Percentiles rank a stretch among this genome's conserved stretches.
Evolutionary conservation across 1,284 basidiomycete genomes (phyloP).

Genomic region (Ceratobasidium sp.): DNA sequence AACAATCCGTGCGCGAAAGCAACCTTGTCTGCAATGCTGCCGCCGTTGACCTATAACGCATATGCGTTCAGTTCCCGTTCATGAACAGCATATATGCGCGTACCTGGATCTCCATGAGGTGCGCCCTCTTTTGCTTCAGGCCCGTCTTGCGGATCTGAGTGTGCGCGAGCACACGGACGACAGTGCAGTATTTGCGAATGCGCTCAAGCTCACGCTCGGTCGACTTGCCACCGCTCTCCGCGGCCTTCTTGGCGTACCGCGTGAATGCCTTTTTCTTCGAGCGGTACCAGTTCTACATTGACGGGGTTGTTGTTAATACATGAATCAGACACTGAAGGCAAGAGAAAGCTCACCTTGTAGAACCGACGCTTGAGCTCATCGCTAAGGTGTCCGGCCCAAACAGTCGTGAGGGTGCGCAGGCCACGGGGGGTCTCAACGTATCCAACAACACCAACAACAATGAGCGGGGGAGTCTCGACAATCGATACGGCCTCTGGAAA

Average conservation of each 20-base stretch:
- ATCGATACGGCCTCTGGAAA: conserved; percentile 89
- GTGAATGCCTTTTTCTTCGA: conserved; percentile 99
- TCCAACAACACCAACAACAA: conserved; percentile 98
- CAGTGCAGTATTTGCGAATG: conserved; percentile 99
- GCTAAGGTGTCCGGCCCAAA: conserved; percentile 73
- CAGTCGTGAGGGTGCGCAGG: conserved; percentile 82
- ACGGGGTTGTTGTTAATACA: neutral
- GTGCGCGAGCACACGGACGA: conserved; percentile 99
- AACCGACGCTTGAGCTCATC: conserved; percentile 97
- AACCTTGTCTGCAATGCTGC: conserved; percentile 96
- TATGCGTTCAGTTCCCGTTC: neutral
- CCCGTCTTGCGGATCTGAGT: conserved; percentile 99
- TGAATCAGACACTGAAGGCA: too few relatives aligned
- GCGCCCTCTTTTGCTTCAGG: conserved; percentile 98
- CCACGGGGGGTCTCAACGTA: conserved; percentile 99
- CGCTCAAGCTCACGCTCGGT: conserved; percentile 97
- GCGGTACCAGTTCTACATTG: conserved; percentile 93
- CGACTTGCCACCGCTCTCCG: conserved; percentile 93
- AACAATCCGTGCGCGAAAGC: conserved; percentile 95
- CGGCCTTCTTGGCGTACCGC: conserved; percentile 98
- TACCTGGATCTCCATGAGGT: conserved; percentile 98
- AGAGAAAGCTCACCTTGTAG: conserved; percentile 72
- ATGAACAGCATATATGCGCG: conserved; percentile 11
- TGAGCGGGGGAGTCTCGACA: conserved; percentile 97
- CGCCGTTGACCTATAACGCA: conserved; percentile 81